A percentile compares a stretch with the other conserved stretches of the same genome.
Conservation (phyloP, 805 yeast genomes). For the Hanseniaspora taiwanica region DNA sequence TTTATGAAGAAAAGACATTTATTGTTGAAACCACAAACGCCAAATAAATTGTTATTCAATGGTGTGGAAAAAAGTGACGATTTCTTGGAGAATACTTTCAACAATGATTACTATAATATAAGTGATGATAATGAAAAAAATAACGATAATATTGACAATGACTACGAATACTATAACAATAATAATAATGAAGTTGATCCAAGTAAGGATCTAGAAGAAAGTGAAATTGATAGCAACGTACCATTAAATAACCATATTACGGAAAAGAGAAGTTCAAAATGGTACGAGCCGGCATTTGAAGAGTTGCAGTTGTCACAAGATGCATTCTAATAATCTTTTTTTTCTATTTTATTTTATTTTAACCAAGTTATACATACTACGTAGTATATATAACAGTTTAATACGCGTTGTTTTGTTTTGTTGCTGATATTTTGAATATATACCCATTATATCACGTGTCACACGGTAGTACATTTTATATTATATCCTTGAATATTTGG, state of each 20-base stretch:
- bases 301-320: conserved; percentile 1
- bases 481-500: not conserved
- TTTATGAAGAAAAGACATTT: conserved; percentile 35
- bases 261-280: not conserved
- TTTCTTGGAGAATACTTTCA: conserved; percentile 11
- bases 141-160: not conserved
- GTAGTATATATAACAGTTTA: too few relatives aligned
- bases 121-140: too few relatives aligned
- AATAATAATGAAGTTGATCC: conserved; percentile 2
- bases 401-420: too few relatives aligned
- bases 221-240: too few relatives aligned
- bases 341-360: too few relatives aligned
- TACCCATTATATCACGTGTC: too few relatives aligned
- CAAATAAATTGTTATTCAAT: conserved; percentile 40
- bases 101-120: too few relatives aligned
- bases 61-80: conserved; percentile 24
- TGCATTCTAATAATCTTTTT: too few relatives aligned
- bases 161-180: not conserved
- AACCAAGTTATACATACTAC: too few relatives aligned
- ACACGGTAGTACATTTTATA: too few relatives aligned
- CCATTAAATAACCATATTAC: too few relatives aligned
- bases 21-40: conserved; percentile 38
- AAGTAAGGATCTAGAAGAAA: conserved; percentile 4
- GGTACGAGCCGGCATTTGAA: conserved; percentile 3
- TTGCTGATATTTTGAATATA: too few relatives aligned